phyloP scores from a whole-genome alignment of 768 basidiomycete species.

The Flagelloscypha sp. region DNA sequence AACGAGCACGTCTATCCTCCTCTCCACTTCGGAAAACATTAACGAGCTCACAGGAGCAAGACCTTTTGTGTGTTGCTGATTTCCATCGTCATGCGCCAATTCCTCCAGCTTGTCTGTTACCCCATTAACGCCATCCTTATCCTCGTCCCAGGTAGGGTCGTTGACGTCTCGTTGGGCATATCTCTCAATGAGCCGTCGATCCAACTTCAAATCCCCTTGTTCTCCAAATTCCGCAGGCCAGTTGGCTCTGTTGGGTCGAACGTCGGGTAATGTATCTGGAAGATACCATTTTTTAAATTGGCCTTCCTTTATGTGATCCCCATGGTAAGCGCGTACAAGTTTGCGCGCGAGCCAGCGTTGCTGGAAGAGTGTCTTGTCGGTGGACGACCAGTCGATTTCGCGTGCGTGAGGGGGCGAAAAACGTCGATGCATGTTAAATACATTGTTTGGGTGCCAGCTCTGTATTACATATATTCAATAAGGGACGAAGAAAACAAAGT shows the following conservation, averaged over 20 bases:
- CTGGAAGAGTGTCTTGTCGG: conserved; percentile 67
- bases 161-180: conserved; percentile 48
- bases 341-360: conserved; percentile 87
- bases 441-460: conserved; percentile 86
- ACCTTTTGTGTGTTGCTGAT: conserved; percentile 50
- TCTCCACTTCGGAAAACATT: conserved; percentile 94
- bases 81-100: too few species aligned
- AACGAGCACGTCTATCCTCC: conserved; percentile 85
- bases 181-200: conserved; percentile 39
- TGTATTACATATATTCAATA: conserved; percentile 21
- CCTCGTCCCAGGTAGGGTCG: conserved; percentile 37
- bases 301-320: conserved; percentile 87
- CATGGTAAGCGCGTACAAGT: conserved; percentile 88
- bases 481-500: neutral
- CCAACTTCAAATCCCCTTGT: conserved; percentile 33
- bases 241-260: conserved; percentile 51
- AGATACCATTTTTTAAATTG: conserved; percentile 95
- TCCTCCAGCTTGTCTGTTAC: too few species aligned
- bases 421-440: conserved; percentile 84
- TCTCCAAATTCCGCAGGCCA: too few species aligned
- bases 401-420: conserved; percentile 40
- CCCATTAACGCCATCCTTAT: too few species aligned
- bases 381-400: conserved; percentile 52
- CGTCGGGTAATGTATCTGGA: conserved; percentile 77
- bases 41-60: conserved; percentile 89